Percentiles rank a stretch among this genome's conserved stretches.
Evolutionary conservation across 768 basidiomycete species (phyloP).

Genomic region (Mycena latifolia): DNA sequence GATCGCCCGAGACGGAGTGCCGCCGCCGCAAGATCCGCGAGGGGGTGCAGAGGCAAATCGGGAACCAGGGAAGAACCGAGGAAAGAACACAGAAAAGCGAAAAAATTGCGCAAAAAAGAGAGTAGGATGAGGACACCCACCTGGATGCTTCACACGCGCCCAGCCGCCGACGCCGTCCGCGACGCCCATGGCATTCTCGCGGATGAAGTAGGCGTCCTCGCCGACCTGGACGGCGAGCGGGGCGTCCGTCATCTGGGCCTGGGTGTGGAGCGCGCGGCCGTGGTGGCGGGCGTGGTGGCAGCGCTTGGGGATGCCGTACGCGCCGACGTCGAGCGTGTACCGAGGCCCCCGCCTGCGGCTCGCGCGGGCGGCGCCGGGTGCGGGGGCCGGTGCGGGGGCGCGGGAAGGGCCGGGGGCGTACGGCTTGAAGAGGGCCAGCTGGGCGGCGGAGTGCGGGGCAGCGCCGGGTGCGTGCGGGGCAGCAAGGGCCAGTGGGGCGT

Average conservation of each 20-base stretch:
- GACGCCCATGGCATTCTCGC: conserved; percentile 90
- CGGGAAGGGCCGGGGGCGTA: conserved; percentile 42
- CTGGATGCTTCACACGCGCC: conserved; percentile 60
- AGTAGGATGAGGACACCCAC: conserved; percentile 41
- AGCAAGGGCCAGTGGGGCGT: conserved; percentile 58
- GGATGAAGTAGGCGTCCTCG: conserved; percentile 91
- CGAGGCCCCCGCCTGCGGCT: conserved; percentile 46
- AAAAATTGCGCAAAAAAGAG: not conserved
- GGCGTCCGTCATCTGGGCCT: conserved; percentile 33
- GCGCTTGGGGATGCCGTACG: conserved; percentile 88
- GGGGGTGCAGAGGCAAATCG: no score
- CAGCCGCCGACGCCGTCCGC: conserved; percentile 97
- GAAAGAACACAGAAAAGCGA: no score
- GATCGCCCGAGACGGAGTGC: no score
- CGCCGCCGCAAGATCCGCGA: no score
- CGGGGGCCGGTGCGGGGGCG: conserved; percentile 43
- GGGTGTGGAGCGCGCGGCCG: conserved; percentile 32
- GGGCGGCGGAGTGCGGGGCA: conserved; percentile 16
- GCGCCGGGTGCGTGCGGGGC: conserved; percentile 49
- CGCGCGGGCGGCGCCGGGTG: conserved; percentile 42
- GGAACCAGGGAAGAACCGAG: no score
- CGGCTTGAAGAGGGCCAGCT: conserved; percentile 52
- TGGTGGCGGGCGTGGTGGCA: conserved; percentile 24
- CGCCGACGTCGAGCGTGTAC: conserved; percentile 77
- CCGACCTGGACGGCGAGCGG: conserved; percentile 83